A percentile compares a stretch with the other conserved stretches of the same genome.
Evolutionary conservation across 345 rosid species (phyloP).

Genomic region (Microcos paniculata): DNA sequence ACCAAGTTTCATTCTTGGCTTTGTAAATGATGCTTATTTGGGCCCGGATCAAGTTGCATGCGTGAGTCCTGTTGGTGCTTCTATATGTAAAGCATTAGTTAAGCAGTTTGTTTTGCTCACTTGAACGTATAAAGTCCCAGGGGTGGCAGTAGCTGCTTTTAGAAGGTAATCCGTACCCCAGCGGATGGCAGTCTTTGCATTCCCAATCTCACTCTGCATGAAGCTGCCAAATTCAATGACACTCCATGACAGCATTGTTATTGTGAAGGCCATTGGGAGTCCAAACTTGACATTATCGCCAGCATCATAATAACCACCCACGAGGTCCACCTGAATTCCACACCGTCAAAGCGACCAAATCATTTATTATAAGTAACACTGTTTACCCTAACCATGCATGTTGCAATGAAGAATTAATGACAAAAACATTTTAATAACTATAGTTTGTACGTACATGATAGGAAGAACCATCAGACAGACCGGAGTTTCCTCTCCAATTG

Average conservation of each 20-base stretch:
- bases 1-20: not conserved
- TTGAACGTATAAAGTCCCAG: conserved; percentile 59
- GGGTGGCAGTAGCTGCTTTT: conserved; percentile 59
- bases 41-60: too few relatives aligned
- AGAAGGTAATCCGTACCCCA: conserved; percentile 74
- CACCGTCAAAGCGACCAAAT: not conserved
- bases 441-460: conserved; percentile 35
- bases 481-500: conserved; percentile 64
- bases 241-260: conserved; percentile 72
- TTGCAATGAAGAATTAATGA: too few relatives aligned
- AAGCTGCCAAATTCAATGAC: conserved; percentile 68
- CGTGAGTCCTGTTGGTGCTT: too few relatives aligned
- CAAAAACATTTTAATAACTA: too few relatives aligned
- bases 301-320: conserved; percentile 81
- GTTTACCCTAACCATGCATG: too few relatives aligned
- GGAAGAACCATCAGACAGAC: conserved; percentile 56
- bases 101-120: conserved; percentile 28
- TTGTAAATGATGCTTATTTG: not conserved
- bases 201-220: conserved; percentile 44
- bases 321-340: conserved; percentile 56
- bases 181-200: conserved; percentile 61
- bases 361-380: not conserved
- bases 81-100: too few relatives aligned
- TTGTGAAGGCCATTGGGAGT: conserved; percentile 77
- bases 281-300: conserved; percentile 84